Evolutionary conservation across 345 rosid genomes (phyloP), one percentile per base, ranked within the genome.

Genomic region (Eucalyptus viminalis): DNA sequence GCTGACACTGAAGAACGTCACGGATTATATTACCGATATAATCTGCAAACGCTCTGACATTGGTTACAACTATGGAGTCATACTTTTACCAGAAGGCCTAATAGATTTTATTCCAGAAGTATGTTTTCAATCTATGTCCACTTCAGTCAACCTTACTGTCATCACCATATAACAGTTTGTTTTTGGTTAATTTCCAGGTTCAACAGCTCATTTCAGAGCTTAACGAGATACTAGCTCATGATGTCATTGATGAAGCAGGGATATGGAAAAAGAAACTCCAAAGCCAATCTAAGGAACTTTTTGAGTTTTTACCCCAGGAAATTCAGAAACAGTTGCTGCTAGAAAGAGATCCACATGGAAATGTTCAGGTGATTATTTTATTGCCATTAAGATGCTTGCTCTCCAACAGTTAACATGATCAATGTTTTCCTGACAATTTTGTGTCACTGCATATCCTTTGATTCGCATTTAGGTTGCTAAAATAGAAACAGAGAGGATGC

Each of bases 331-430:
- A 98, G 88, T 90, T 98, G 91, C 91, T 98, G 95, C 98, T 98
- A 89, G 99, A 98, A 92, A 95, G 99, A 93, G 99, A 98, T 93
- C 99, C 99, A 50, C 99, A 98, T 92, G 99, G 99, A 91, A 98
- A 98, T 90, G 99, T 98, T 89, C 99, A 98, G 99, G 99, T 95
- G 89, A 43, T 93, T 56, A 76, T 50, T 86, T 76, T 76, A 76
- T 76, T 76, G 47, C 83, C 83, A 21, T 21, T 40, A 40, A 43
- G 25, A 76, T 76, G 6, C 83, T 76, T 37, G 27, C 47, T 37
- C 15, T 40, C 83, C 24, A 11, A 76, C 83, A 40, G 83, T 40
- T 76, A 76, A 40, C 27, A 21, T 12, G 47, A 81, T 17, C 54
- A 88, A 67, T 81, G 85, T 90, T 76, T 37, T 5, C 47, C 83